phyloP scores from a whole-genome alignment of 768 basidiomycete species.

The Termitomyces sp. region DNA sequence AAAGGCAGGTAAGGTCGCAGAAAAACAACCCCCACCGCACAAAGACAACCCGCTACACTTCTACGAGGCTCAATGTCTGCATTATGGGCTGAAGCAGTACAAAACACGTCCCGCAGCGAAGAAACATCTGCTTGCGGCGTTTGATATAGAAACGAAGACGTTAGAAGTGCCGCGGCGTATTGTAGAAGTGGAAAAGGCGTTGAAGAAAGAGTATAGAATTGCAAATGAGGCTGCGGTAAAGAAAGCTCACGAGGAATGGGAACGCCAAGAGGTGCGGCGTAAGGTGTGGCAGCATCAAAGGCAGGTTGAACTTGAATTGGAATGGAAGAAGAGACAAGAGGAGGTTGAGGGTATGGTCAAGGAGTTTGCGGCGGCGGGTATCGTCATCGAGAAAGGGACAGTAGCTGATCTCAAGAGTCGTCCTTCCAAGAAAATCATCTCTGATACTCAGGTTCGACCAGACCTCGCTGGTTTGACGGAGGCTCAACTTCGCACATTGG shows the following conservation, averaged over 20 bases:
- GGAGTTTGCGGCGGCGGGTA: slow-evolving; percentile 8
- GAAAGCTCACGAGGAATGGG: slow-evolving; percentile 10
- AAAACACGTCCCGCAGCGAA: slow-evolving; percentile 24
- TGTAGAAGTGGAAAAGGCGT: slow-evolving; percentile 15
- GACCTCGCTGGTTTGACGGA: slow-evolving; percentile 5
- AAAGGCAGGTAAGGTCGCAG: slow-evolving; percentile 24
- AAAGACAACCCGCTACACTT: slow-evolving; percentile 21
- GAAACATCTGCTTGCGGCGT: slow-evolving; percentile 21
- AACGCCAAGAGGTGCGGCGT: neutral
- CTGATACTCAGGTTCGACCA: slow-evolving; percentile 3
- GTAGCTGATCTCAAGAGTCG: neutral
- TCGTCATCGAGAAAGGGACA: neutral
- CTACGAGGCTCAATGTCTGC: slow-evolving; percentile 23
- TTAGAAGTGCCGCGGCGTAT: slow-evolving; percentile 19
- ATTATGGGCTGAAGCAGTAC: slow-evolving; percentile 24
- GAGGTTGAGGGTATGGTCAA: slow-evolving; percentile 12
- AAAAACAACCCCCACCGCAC: slow-evolving; percentile 20
- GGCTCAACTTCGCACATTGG: slow-evolving; percentile 4
- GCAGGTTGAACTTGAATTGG: neutral
- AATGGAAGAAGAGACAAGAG: slow-evolving; percentile 3
- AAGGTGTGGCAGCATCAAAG: neutral
- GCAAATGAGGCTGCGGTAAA: slow-evolving; percentile 16
- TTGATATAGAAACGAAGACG: slow-evolving; percentile 9
- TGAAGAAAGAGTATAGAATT: slow-evolving; percentile 19
- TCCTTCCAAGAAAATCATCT: neutral